Base-by-base conservation (phyloP, 2,329 filamentous ascomycete genomes). In the Lachnellula hyalina region DNA sequence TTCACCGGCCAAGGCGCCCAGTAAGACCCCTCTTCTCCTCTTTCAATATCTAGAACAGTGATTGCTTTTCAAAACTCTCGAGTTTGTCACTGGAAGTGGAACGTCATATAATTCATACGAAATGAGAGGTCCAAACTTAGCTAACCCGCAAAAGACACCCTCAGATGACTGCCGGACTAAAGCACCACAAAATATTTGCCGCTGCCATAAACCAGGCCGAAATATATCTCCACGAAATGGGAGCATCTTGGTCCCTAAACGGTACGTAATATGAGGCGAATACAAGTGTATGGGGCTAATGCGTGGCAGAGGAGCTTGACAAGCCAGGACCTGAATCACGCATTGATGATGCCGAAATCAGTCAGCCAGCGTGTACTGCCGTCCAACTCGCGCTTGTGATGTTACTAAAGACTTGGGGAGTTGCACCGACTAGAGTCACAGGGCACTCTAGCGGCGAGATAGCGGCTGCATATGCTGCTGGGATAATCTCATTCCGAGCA, bases 301-400 rank as follows among this genome's bases (percentile, higher is more conserved):
- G 28, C 21, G 35, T 25, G 23, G 5, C 45, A 57, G 32, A 62
- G 58, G 45, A 65, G 58, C 5, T 64, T 28, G 7, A 57, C 40
- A 58, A 56, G 28, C 28, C 4, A 54, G 47, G 38, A 64, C 56
- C 4, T 55, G 61, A 53, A 66, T 59, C 56, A 25, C 36, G 46
- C 8, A 35, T 61, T 11, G 23, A 50, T 15, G 47, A 41, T 7
- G 34, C 45, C 8, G 41, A 42, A 7, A n/a, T 58, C 21, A 55
- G 55, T 34, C 68, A 71, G 38, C 65, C 71, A 7, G 21, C 67
- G 2, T 71, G 66, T 50, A 71, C 69, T 8, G 69, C 69, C 2
- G 17, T 73, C 3, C 71, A 73, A 51, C 52, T 73, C 12, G 67
- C 49, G 25, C 51, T 73, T 2, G 61, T 71, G 0, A 61, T 68